Percentiles rank a stretch among this genome's conserved stretches.
Evolutionary conservation across 192 early-diverging fungal genomes (phyloP).

Genomic region (Geosiphon pyriformis): DNA sequence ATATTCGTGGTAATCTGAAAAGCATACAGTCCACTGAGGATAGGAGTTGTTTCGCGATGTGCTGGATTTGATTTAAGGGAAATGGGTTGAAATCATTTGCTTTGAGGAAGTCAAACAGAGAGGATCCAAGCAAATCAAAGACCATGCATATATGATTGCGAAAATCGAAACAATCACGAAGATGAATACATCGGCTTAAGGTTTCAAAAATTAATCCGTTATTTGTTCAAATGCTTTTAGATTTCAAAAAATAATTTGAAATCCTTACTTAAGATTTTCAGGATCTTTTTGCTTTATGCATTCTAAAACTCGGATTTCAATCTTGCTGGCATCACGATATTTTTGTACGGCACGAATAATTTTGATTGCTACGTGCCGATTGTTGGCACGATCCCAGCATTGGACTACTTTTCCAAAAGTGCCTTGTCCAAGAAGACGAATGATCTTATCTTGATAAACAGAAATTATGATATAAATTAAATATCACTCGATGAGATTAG

Average conservation of each 20-base stretch:
- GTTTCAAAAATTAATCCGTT: background rate
- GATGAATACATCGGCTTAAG: slow-evolving; percentile 80
- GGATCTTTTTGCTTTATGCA: slow-evolving; percentile 78
- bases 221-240: background rate
- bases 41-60: slow-evolving; percentile 80
- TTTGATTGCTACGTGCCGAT: slow-evolving; percentile 76
- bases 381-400: slow-evolving; percentile 63
- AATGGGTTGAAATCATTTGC: slow-evolving; percentile 87
- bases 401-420: slow-evolving; percentile 98
- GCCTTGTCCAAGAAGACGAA: slow-evolving; percentile 86
- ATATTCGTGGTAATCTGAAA: background rate
- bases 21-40: slow-evolving; percentile 74
- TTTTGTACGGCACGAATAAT: slow-evolving; percentile 91
- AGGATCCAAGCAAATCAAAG: slow-evolving; percentile 83
- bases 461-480: background rate
- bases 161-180: slow-evolving; percentile 79
- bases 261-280: slow-evolving; percentile 62
- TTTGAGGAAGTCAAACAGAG: slow-evolving; percentile 96
- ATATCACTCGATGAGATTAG: background rate
- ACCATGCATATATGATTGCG: slow-evolving; percentile 97
- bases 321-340: slow-evolving; percentile 87
- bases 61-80: slow-evolving; percentile 75
- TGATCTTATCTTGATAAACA: slow-evolving; percentile 63
- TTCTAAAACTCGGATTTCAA: slow-evolving; percentile 84
- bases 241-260: too few species aligned